A percentile compares a stretch with the other conserved stretches of the same genome.
phyloP scores from a whole-genome alignment of 2,329 filamentous ascomycete genomes.

The Furcasterigmium sp. region DNA sequence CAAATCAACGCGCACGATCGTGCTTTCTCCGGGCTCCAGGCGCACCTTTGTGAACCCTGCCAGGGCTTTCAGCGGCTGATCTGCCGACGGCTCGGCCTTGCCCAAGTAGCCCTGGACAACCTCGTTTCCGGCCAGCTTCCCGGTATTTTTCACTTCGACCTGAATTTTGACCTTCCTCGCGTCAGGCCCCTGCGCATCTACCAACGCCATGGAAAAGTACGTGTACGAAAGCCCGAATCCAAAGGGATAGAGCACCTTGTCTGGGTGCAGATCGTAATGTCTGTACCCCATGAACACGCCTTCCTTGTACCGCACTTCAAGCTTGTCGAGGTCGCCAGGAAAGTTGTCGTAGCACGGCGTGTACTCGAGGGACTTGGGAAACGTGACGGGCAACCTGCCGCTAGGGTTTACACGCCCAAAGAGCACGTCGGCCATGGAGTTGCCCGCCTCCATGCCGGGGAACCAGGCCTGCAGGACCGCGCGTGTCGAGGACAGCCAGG shows the following conservation, averaged over 20 bases:
- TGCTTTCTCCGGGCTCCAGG: constrained; percentile 27
- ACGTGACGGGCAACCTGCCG: constrained; percentile 57
- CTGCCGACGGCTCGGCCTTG: constrained; percentile 14
- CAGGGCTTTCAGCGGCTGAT: constrained; percentile 32
- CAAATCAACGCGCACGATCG: constrained; percentile 11
- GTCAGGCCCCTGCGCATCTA: too few species aligned
- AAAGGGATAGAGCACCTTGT: constrained; percentile 59
- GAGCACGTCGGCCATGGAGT: constrained; percentile 19
- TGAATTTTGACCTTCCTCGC: constrained; percentile 27
- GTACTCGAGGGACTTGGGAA: constrained; percentile 53
- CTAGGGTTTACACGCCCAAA: constrained; percentile 55
- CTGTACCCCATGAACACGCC: constrained; percentile 70
- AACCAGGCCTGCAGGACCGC: constrained; percentile 68
- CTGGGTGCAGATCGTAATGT: constrained; percentile 52
- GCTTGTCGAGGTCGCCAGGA: constrained; percentile 38
- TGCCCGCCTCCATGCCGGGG: constrained; percentile 23
- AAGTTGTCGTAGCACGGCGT: constrained; percentile 62
- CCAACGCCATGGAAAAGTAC: constrained; percentile 36
- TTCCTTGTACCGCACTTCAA: constrained; percentile 57
- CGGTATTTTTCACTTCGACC: constrained; percentile 30
- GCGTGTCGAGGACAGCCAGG: constrained; percentile 46
- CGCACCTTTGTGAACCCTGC: constrained; percentile 37
- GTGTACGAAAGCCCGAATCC: constrained; percentile 67
- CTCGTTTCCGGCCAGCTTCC: constrained; percentile 16
- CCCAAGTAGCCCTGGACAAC: constrained; percentile 24